These are phyloP conservation scores for Russula sp. DNA, from an alignment of 768 basidiomycete genomes.

Conservation along the genomic window DNA sequence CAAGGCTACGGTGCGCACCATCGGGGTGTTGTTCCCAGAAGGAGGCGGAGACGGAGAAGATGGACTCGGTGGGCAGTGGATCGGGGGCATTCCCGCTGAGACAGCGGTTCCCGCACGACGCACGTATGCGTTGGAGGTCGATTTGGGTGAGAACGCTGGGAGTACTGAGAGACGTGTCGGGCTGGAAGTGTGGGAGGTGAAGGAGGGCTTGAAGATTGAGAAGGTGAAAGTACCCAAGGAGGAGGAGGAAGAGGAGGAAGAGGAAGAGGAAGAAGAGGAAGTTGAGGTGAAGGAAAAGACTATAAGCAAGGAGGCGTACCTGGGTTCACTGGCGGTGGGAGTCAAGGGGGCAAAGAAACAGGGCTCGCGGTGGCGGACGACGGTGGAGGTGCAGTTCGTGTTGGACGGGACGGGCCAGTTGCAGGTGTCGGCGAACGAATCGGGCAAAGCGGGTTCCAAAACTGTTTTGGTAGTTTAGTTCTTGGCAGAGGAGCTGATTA, in stretches of 20 bases:
- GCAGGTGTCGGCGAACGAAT: conserved; percentile 35
- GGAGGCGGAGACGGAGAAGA: conserved; percentile 27
- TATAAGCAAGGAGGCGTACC: conserved; percentile 44
- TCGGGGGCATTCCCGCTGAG: conserved; percentile 60
- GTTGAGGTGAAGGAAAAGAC: conserved; percentile 57
- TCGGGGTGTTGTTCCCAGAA: conserved; percentile 62
- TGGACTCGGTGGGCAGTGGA: conserved; percentile 54
- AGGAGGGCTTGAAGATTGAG: conserved; percentile 58
- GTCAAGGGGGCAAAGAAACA: conserved; percentile 35
- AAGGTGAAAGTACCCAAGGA: conserved; percentile 42
- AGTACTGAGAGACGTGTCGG: conserved; percentile 39
- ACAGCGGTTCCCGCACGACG: conserved; percentile 66
- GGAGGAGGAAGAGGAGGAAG: conserved; percentile 41
- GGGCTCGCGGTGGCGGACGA: conserved; percentile 44
- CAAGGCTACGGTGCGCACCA: conserved; percentile 51
- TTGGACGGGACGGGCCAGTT: conserved; percentile 31
- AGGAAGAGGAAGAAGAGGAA: conserved; percentile 55
- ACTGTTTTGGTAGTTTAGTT: conserved; percentile 13
- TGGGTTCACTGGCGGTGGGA: conserved; percentile 34
- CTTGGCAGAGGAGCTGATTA: no score
- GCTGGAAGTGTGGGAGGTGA: conserved; percentile 73
- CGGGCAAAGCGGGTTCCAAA: conserved; percentile 26
- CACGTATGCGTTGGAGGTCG: conserved; percentile 50
- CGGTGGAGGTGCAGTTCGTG: conserved; percentile 40
- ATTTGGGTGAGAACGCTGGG: conserved; percentile 34